These are phyloP conservation scores for Polygonum maritimum DNA, from an alignment of 148 eudicot species.

Conservation along the genomic window DNA sequence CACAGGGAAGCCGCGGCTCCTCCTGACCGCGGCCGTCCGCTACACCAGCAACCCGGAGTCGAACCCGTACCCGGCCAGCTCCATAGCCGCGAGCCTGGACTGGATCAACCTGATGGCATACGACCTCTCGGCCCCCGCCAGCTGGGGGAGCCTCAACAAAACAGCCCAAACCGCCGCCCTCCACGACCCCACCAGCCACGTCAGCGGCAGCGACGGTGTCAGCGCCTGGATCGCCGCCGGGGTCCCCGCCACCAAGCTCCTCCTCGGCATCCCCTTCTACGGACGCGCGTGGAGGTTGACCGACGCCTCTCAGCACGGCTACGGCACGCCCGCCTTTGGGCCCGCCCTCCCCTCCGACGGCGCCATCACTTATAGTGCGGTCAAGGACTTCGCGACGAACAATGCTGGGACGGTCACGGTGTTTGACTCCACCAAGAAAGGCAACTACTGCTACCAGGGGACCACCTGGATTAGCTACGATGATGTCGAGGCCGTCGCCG, in stretches of 20 bases:
- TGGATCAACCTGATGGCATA: conserved; percentile 13
- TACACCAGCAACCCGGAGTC: conserved; percentile 10
- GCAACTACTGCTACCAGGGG: neutral
- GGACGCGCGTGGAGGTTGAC: conserved; percentile 15
- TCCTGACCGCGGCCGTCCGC: conserved; percentile 39
- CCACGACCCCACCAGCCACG: conserved; percentile 4
- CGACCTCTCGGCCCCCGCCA: conserved; percentile 1
- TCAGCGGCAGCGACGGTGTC: conserved; percentile 6
- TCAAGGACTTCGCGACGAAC: neutral
- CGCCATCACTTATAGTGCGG: neutral
- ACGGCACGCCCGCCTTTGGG: conserved; percentile 7
- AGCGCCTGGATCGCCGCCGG: conserved; percentile 8
- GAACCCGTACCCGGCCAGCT: neutral
- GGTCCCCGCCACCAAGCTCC: neutral
- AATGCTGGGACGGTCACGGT: neutral
- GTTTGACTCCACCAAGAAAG: conserved; percentile 7
- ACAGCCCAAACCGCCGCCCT: conserved; percentile 12
- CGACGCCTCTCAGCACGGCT: neutral
- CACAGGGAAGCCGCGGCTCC: conserved; percentile 15
- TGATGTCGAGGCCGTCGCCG: conserved; percentile 10
- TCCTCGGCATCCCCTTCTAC: conserved; percentile 15
- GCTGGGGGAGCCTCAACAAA: neutral
- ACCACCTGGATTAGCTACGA: conserved; percentile 12
- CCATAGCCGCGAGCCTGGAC: conserved; percentile 2
- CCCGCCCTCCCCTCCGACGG: neutral